These are phyloP conservation scores for Suillus paluster DNA, from an alignment of 768 basidiomycete species.

Conservation along the genomic window DNA sequence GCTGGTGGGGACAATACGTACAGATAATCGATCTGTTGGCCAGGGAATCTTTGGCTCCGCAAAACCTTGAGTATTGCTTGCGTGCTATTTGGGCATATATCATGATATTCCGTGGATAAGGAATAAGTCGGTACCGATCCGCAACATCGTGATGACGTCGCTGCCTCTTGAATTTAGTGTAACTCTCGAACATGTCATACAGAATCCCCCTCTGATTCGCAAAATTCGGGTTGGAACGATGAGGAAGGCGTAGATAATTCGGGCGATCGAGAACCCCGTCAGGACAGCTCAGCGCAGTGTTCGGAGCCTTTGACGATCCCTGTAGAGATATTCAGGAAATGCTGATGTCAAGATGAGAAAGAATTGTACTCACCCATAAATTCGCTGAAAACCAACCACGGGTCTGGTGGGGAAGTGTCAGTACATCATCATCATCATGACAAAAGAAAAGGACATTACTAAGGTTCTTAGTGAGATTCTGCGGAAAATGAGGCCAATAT, in stretches of 20 bases:
- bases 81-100: conserved; percentile 41
- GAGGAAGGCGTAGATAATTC: conserved; percentile 52
- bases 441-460: conserved; percentile 39
- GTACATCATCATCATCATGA: neutral
- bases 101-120: neutral
- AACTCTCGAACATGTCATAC: conserved; percentile 59
- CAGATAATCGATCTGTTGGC: conserved; percentile 58
- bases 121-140: conserved; percentile 50
- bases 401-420: conserved; percentile 43
- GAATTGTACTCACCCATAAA: conserved; percentile 56
- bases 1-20: conserved; percentile 32
- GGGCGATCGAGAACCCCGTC: conserved; percentile 46
- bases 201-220: conserved; percentile 49
- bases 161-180: conserved; percentile 49
- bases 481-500: conserved; percentile 67
- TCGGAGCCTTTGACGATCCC: conserved; percentile 78
- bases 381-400: conserved; percentile 66
- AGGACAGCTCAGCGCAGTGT: conserved; percentile 40
- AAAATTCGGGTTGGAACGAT: conserved; percentile 58
- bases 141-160: conserved; percentile 56
- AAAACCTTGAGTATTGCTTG: conserved; percentile 51
- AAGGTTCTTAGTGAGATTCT: conserved; percentile 52
- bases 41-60: conserved; percentile 18
- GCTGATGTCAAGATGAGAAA: neutral
- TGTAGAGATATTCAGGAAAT: conserved; percentile 2